These are phyloP conservation scores for Phytophthora fragariaefolia DNA, from an alignment of 352 stramenopile species.

Conservation along the genomic window DNA sequence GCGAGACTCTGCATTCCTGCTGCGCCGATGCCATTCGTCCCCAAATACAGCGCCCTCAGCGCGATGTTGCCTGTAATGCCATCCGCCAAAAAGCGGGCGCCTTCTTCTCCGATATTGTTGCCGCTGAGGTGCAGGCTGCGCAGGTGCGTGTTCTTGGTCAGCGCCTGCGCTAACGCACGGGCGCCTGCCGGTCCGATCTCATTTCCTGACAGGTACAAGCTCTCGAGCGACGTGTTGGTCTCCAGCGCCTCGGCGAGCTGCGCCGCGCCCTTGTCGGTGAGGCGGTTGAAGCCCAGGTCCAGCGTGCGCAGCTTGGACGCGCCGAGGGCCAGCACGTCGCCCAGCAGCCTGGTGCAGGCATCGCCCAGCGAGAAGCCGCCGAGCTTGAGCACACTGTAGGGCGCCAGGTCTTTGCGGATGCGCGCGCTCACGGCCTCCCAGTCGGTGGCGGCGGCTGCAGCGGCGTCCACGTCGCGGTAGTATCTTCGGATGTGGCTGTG, in stretches of 20 bases:
- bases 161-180: conserved; percentile 50
- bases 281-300: conserved; percentile 83
- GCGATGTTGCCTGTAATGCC: conserved; percentile 60
- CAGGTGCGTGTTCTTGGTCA: conserved; percentile 66
- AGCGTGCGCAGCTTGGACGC: conserved; percentile 59
- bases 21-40: conserved; percentile 80
- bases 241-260: conserved; percentile 65
- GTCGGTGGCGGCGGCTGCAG: conserved; percentile 23
- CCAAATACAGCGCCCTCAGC: conserved; percentile 74
- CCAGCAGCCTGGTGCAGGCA: conserved; percentile 60
- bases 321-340: conserved; percentile 53
- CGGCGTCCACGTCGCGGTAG: conserved; percentile 51
- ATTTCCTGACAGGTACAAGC: conserved; percentile 83
- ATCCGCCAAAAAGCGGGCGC: conserved; percentile 53
- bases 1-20: conserved; percentile 68
- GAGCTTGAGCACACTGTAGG: conserved; percentile 75
- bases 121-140: conserved; percentile 76
- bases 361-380: conserved; percentile 83
- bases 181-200: conserved; percentile 73
- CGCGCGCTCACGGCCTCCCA: conserved; percentile 52
- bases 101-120: conserved; percentile 86
- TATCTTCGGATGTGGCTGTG: conserved; percentile 64
- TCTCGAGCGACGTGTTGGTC: conserved; percentile 68
- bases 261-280: conserved; percentile 70
- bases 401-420: conserved; percentile 60